These are phyloP conservation scores for Scolecobasidium constrictum DNA, from an alignment of 2,329 filamentous ascomycete genomes.

Conservation along the genomic window DNA sequence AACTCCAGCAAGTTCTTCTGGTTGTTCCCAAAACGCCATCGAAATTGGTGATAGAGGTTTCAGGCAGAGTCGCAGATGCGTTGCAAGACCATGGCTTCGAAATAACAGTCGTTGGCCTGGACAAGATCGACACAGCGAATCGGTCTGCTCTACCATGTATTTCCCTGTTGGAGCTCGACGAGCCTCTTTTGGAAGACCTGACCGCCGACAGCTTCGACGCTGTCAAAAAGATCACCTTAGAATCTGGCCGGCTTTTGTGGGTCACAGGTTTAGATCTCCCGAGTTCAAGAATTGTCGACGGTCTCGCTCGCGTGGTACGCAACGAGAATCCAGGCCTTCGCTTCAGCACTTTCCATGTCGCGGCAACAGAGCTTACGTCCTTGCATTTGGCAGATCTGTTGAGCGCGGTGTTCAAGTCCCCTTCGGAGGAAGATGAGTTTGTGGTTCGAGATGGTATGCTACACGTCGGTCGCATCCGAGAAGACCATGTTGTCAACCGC, in stretches of 20 bases:
- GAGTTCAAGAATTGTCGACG: background rate
- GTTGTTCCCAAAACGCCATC: no score
- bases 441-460: background rate
- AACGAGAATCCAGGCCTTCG: background rate
- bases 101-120: no score
- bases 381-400: background rate
- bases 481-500: background rate
- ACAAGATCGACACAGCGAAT: no score
- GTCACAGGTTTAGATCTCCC: background rate
- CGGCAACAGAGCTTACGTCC: background rate
- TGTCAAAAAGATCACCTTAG: slow-evolving; percentile 1
- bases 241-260: background rate
- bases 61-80: no score
- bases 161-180: background rate
- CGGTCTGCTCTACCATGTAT: no score
- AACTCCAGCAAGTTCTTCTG: no score
- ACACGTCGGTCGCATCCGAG: background rate
- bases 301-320: background rate
- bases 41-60: no score
- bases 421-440: background rate
- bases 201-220: background rate
- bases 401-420: background rate
- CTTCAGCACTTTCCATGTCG: background rate
- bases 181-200: background rate
- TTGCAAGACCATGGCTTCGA: no score